These are phyloP conservation scores for Typha latifolia DNA, from an alignment of 176 grass and related monocot genomes.

Conservation along the genomic window DNA sequence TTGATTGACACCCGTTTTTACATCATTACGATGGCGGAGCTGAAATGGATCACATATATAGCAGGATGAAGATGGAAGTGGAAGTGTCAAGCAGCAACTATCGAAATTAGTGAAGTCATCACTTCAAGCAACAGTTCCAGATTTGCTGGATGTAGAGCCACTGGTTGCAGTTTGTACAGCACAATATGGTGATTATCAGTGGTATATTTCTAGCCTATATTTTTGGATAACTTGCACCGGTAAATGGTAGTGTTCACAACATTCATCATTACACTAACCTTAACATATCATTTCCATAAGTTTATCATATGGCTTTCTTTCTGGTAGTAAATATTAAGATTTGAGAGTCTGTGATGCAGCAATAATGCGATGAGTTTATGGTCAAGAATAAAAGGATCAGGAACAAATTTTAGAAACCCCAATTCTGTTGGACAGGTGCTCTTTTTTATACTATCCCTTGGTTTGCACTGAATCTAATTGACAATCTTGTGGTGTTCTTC, in stretches of 20 bases:
- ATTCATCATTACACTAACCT: too few species aligned
- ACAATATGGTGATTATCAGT: conserved; percentile 94
- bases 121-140: conserved; percentile 43
- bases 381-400: conserved; percentile 81
- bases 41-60: neutral
- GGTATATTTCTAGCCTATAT: conserved; percentile 32
- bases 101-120: conserved; percentile 45
- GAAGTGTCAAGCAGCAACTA: conserved; percentile 82
- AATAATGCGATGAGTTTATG: conserved; percentile 97
- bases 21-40: neutral
- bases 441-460: neutral
- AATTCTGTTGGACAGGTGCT: conserved; percentile 80
- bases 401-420: conserved; percentile 75
- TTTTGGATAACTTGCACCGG: too few species aligned
- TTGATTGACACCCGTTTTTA: neutral
- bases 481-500: neutral
- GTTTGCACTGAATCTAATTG: neutral
- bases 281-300: neutral
- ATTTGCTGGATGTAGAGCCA: conserved; percentile 45
- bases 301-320: conserved; percentile 4
- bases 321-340: neutral
- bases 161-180: conserved; percentile 67
- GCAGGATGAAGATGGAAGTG: conserved; percentile 25
- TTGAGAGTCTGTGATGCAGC: conserved; percentile 35
- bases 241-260: too few species aligned